Base-by-base conservation (phyloP, 2,329 filamentous ascomycete genomes). In the Fusarium pininemorale region DNA sequence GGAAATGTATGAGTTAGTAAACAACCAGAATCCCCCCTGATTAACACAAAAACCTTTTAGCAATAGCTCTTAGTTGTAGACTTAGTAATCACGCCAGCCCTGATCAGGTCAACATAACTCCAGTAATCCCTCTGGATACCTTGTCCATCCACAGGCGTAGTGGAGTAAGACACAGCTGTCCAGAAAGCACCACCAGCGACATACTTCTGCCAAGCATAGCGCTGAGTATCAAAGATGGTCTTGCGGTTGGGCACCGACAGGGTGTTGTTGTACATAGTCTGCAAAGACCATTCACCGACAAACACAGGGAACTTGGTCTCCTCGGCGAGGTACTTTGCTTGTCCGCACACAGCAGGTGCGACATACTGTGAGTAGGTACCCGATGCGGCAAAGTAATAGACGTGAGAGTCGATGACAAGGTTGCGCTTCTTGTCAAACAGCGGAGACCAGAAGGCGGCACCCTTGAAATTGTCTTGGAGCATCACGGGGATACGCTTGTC, bases 11-110 rank as follows among this genome's bases (percentile, higher is more conserved):
- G 1, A 6, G 15, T 14, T 20, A 14, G 6, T 14, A 5, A 14
- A 24, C 0, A 14, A 35, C 6, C 2, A 10, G 6, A 14, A 18
- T 24, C 1, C 12, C 1, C 0, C 5, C 11, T 8, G 7, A 14
- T 24, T 1, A 2, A 10, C 10, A 20, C 4, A 1, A 5, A 9
- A 7, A 14, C 13, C 10, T 14, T 48, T 30, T 26, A 60, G 16
- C 57, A 60, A 32, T 60, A 60, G 8, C 57, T 53, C 35, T 60
- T 53, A 1, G 45, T 53, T 16, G 37, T 60, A 18, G 57, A 45
- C n/a, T 60, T 60, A 1, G 57, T 60, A 7, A 60, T 53, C 3
- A 60, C 57, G 2, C 57, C 57, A n/a, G 57, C 57, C 16, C 57
- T 37, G 38, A 60, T 10, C 37, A 60, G 11, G 16, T 60, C 45